phyloP scores from a whole-genome alignment of 306 rosid species.

The Trifolium dubium region DNA sequence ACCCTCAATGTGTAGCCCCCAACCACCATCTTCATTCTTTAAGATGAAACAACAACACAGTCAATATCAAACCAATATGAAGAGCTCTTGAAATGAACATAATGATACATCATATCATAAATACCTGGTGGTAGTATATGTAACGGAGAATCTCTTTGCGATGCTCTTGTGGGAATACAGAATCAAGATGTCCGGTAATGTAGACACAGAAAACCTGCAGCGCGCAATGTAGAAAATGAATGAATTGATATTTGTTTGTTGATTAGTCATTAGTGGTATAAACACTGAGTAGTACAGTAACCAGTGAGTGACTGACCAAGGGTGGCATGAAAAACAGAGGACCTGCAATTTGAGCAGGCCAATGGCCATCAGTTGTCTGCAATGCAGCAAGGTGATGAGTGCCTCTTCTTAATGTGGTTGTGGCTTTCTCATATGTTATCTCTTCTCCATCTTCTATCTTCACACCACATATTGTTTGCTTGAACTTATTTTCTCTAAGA shows the following conservation, averaged over 20 bases:
- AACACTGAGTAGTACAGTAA: too few relatives aligned
- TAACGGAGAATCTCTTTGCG: conserved; percentile 75
- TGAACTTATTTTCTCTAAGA: conserved; percentile 50
- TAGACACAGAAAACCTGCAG: conserved; percentile 65
- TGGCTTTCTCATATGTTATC: conserved; percentile 53
- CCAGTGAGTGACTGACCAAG: conserved; percentile 45
- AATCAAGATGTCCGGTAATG: conserved; percentile 69
- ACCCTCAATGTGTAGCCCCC: conserved; percentile 85
- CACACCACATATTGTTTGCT: conserved; percentile 54
- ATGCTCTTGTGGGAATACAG: conserved; percentile 50
- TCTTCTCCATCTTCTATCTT: conserved; percentile 62
- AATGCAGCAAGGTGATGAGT: conserved; percentile 56
- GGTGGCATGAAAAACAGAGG: conserved; percentile 77
- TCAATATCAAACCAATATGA: neutral
- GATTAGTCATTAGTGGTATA: neutral
- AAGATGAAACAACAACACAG: conserved; percentile 1
- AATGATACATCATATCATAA: neutral
- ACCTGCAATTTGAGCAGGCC: conserved; percentile 90
- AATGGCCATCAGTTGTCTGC: conserved; percentile 77
- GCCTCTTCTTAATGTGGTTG: conserved; percentile 49
- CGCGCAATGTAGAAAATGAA: neutral
- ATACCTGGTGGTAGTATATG: conserved; percentile 70
- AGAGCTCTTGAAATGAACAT: neutral
- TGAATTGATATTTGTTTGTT: neutral
- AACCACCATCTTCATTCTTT: conserved; percentile 87